Evolutionary conservation across 805 yeast species (phyloP).

Genomic region (Starmerella davenportii): DNA sequence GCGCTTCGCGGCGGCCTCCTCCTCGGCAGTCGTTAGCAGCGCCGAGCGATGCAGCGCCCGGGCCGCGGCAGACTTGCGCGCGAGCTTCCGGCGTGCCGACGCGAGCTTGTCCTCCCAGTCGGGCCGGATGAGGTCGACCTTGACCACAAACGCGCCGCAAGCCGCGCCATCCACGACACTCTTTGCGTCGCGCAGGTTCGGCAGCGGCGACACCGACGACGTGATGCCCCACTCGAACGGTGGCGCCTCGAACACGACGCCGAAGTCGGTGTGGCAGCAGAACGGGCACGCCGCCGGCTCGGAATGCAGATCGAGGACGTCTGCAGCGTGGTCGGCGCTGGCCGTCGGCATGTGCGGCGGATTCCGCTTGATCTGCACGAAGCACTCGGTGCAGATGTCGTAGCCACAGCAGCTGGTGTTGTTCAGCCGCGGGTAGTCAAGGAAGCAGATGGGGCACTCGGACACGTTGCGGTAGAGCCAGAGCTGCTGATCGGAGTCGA

Average conservation of each 20-base stretch:
- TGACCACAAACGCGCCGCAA: constrained; percentile 38
- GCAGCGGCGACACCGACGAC: neutral
- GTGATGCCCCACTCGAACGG: constrained; percentile 32
- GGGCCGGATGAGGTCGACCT: constrained; percentile 72
- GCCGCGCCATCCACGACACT: neutral
- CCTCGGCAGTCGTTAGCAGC: constrained; percentile 29
- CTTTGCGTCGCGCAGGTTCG: neutral
- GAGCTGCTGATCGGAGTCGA: constrained; percentile 24
- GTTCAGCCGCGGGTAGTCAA: constrained; percentile 68
- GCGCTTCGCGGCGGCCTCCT: neutral
- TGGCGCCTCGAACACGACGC: constrained; percentile 62
- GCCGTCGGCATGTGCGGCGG: constrained; percentile 84
- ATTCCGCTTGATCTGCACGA: constrained; percentile 79
- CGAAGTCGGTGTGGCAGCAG: constrained; percentile 75
- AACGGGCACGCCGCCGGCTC: constrained; percentile 88
- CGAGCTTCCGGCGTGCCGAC: constrained; percentile 57
- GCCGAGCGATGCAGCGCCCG: constrained; percentile 84
- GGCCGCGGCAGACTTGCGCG: constrained; percentile 82
- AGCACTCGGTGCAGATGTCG: constrained; percentile 89
- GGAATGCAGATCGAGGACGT: constrained; percentile 35
- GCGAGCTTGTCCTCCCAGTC: constrained; percentile 72
- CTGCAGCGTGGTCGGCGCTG: constrained; percentile 26
- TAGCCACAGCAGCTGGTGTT: constrained; percentile 76
- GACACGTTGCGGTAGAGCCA: constrained; percentile 45
- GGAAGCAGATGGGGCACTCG: constrained; percentile 91